Base-by-base conservation (phyloP, 2,329 filamentous ascomycete species). In the Diaporthe velutina region DNA sequence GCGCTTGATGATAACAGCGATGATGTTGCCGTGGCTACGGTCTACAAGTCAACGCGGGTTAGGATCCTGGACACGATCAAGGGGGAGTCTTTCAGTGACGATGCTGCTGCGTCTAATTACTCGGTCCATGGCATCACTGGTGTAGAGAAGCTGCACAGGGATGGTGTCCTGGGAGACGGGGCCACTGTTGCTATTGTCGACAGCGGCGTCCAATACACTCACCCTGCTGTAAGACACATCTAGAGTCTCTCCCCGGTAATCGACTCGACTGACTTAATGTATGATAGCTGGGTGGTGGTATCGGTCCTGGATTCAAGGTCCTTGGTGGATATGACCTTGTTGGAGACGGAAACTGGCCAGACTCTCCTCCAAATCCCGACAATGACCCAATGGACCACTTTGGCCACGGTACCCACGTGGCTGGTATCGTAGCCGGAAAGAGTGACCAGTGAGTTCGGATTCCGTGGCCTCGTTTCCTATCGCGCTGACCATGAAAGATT, bases 331-430 rank as follows among this genome's bases (percentile, higher is more conserved):
- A 74, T 70, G 75, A 76, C 35, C 61, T 76, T 8, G 73, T 76
- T 3, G 75, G 75, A 35, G 73, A 76, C 22, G 75, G 75, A 8
- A 57, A 45, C 35, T 76, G 75, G 75, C 75, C 75, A 40, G 58
- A 66, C 7, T 74, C 73, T 35, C 60, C 66, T 10, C 83, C 82
- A 68, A 74, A 71, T 7, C 83, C 83, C 1, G 83, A 85, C 54
- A 77, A 78, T 25, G 82, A 84, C 42, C 83, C 83, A 0, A 81
- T 82, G 78, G 83, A 84, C 70, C 78, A 79, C 17, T 78, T 80
- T 54, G 82, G 82, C 0, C 83, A 85, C 50, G 83, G 84, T 1
- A 85, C 83, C 6, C 83, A 85, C 71, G 80, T 82, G 3, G 78
- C 80, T 38, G 81, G 80, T 12, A 82, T 82, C 42, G 78, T 81